Evolutionary conservation across 495 filamentous ascomycete species (phyloP), one percentile per base, ranked within the genome.

Genomic region (Evansstolkia leycettana): DNA sequence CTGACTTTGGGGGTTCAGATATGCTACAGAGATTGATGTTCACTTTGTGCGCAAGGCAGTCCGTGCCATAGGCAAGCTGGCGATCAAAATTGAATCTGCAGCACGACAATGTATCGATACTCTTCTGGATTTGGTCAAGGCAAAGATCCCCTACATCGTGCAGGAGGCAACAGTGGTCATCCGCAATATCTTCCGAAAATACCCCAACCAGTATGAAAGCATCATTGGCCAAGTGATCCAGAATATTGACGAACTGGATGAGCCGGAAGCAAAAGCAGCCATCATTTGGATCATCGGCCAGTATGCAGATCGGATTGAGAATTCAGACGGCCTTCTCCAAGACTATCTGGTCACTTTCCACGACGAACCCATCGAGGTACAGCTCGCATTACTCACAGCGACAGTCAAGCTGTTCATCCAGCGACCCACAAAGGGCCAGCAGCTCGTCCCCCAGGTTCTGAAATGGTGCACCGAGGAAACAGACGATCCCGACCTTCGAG

Each of bases 131-230:
- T 72, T 99, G 15, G 90, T 99, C 9, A 77, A 87, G 14, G 95
- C 90, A n/a, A 96, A 96, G 60, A 84, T 99, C 31, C 86, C 84
- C n/a, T 99, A 99, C 54, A 96, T 99, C 36, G 90, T 99, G 4
- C 90, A 99, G 57, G 90, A 99, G 61, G 90, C 90, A n/a, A 99
- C 92, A 0, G 90, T 99, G 16, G 90, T 99, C 13, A 99, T 99
- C 49, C 80, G 86, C 43, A 96, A 99, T 57, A 96, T 99, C 51
- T 96, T 99, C 72, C 77, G 90, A 40, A 96, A 96, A 58, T 99
- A 99, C 54, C 90, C 90, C 4, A 94, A 95, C 52, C 82, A 93
- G 53, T 99, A 99, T 55, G 90, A 99, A 59, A 83, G 79, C 39
- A 96, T 99, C 60, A 99, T 99, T 55, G 76, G 78, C 10, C 85